Evolutionary conservation across 305 asterid genomes (phyloP).

Genomic region (Rubia tinctorum): DNA sequence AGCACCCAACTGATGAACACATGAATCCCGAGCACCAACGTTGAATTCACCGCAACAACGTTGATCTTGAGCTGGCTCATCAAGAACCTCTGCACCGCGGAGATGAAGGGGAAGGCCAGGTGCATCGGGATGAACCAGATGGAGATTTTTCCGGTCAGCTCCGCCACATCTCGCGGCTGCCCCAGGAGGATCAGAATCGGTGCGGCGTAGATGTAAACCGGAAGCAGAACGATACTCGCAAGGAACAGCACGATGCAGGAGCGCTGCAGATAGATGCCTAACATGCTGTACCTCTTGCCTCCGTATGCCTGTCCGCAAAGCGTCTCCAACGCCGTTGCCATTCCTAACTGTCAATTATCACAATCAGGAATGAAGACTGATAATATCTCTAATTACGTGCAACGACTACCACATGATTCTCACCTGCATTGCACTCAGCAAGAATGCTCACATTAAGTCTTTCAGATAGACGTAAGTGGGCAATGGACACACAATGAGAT

Average conservation of each 20-base stretch:
- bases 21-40: constrained; percentile 43
- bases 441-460: no score
- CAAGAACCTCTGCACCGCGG: constrained; percentile 70
- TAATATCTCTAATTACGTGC: no score
- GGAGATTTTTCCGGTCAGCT: constrained; percentile 58
- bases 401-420: no score
- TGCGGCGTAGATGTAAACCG: constrained; percentile 10
- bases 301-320: constrained; percentile 85
- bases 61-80: constrained; percentile 70
- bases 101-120: constrained; percentile 61
- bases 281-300: constrained; percentile 59
- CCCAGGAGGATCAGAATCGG: constrained; percentile 12
- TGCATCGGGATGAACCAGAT: constrained; percentile 66
- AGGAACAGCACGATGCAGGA: constrained; percentile 41
- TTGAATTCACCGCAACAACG: constrained; percentile 48
- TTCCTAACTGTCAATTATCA: constrained; percentile 39
- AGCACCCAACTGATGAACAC: constrained; percentile 47
- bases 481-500: no score
- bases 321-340: constrained; percentile 86
- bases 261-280: constrained; percentile 72
- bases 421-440: no score
- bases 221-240: not conserved
- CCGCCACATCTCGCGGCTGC: constrained; percentile 38
- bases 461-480: no score
- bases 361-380: no score